phyloP scores from a whole-genome alignment of 768 basidiomycete genomes.

The Terana coerulea region DNA sequence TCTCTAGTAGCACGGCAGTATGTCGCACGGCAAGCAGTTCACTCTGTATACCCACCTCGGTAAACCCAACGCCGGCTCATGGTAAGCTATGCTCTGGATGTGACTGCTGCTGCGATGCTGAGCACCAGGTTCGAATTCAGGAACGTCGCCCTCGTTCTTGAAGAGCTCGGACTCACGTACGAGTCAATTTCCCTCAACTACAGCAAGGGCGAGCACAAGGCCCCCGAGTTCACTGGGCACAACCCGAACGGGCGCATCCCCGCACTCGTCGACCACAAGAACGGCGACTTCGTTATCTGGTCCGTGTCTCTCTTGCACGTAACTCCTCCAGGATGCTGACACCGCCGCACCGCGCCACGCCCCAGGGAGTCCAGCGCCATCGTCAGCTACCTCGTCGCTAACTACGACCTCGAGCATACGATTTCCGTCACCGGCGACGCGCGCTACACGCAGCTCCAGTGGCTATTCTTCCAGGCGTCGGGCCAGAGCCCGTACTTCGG shows the following conservation, averaged over 20 bases:
- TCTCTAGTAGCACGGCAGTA: too few relatives aligned
- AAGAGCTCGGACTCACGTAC: constrained; percentile 25
- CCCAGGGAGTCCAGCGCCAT: constrained; percentile 31
- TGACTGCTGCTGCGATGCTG: neutral
- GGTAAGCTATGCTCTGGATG: neutral
- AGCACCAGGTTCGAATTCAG: neutral
- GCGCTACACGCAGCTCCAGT: constrained; percentile 22
- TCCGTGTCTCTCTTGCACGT: neutral
- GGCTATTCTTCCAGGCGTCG: constrained; percentile 34
- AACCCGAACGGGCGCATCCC: constrained; percentile 36
- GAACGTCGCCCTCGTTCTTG: constrained; percentile 23
- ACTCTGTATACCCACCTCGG: constrained; percentile 13
- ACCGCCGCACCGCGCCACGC: too few relatives aligned
- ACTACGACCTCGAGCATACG: constrained; percentile 34
- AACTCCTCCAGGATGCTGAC: neutral
- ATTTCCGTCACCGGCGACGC: constrained; percentile 2
- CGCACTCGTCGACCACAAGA: constrained; percentile 30
- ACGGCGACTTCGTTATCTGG: constrained; percentile 30
- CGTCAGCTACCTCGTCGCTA: constrained; percentile 31
- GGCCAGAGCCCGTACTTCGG: constrained; percentile 14
- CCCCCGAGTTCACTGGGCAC: constrained; percentile 17
- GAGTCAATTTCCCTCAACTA: constrained; percentile 25
- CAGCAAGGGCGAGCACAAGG: constrained; percentile 23
- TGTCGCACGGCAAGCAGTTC: constrained; percentile 19
- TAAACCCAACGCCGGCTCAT: constrained; percentile 15